These are phyloP conservation scores for Akanthomyces dipterigenus DNA, from an alignment of 2,329 filamentous ascomycete species.

Conservation along the genomic window DNA sequence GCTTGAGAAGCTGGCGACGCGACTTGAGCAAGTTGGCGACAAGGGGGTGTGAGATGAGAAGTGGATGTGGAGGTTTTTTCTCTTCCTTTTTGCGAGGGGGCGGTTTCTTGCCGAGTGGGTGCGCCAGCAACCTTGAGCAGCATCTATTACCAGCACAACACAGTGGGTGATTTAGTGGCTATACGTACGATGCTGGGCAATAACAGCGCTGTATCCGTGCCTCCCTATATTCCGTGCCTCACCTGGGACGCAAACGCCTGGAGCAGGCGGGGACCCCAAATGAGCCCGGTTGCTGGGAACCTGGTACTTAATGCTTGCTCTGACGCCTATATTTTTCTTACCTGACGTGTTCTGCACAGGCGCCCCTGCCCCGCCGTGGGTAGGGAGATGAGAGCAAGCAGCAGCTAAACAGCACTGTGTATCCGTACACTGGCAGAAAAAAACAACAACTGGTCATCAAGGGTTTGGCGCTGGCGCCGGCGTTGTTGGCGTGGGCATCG, in stretches of 20 bases:
- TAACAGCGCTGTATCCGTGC: neutral
- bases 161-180: neutral
- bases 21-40: neutral
- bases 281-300: neutral
- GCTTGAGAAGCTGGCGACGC: neutral
- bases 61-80: neutral
- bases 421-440: neutral
- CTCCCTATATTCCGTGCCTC: neutral
- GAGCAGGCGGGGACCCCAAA: neutral
- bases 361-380: neutral
- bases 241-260: neutral
- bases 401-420: neutral
- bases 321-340: neutral
- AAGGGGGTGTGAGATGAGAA: neutral
- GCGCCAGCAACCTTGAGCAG: neutral
- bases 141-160: neutral
- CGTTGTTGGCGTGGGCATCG: neutral
- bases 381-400: neutral
- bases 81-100: neutral
- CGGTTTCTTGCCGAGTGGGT: neutral
- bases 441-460: neutral
- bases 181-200: neutral
- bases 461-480: neutral
- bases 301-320: too few species aligned
- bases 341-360: neutral